Base-by-base conservation (phyloP, 176 grass and related monocot species). In the Musa beccarii region DNA sequence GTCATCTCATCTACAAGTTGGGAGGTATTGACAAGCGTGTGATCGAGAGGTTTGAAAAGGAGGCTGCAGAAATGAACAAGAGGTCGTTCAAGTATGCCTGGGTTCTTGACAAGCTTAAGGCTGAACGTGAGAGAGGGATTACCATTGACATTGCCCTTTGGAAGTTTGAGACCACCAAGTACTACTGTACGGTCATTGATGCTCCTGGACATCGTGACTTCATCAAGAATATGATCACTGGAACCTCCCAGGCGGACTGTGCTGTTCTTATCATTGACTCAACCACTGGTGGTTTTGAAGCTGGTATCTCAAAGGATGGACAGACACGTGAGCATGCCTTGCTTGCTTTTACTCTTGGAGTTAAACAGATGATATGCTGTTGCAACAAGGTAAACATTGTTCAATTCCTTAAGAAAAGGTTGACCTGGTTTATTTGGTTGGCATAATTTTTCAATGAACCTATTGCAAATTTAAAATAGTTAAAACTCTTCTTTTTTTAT, bases 51-150 rank as follows among this genome's bases (percentile, higher is more conserved):
- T 92, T 92, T 0, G 86, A 92, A 68, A 92, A 92, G 71, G 86
- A 88, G 49, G 86, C 86, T 5, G 86, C 89, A 53, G 86, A 88
- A 59, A 92, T 92, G 83, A 92, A 92, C 83, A 88, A 84, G 61
- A 77, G 89, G 81, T 92, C 89, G 0, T 92, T 92, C 86, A 92
- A 92, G 81, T 92, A 92, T 19, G 86, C 84, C 0, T 92, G 84
- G 90, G 90, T 92, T 62, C 90, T 92, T 67, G 90, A 92, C 90
- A 92, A 89, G 86, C 90, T 92, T 15, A 92, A 92, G 81, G 90
- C 90, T 0, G 90, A 92, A 76, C 84, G 84, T 78, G 90, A 92
- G 69, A 78, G 90, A 52, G 86, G 90, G 75, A 92, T 89, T 43
- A 89, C 86, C 78, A 92, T 92, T 12, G 89, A 88, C 73, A 86